Base-by-base conservation (phyloP, 2,329 filamentous ascomycete genomes). In the Akanthomyces lecanii region DNA sequence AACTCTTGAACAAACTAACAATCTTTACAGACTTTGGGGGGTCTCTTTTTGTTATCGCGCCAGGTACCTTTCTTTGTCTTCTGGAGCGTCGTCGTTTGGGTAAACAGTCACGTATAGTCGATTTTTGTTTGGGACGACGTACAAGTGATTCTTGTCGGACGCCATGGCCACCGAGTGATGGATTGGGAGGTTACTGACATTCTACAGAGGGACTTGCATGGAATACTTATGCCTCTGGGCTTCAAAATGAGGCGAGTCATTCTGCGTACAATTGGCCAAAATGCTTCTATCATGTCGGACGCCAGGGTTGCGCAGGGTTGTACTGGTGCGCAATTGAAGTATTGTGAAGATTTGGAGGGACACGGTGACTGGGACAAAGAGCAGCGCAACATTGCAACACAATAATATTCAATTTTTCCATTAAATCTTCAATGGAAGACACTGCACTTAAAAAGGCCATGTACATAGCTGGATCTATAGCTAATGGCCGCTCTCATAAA, bases 21-120 rank as follows among this genome's bases (percentile, higher is more conserved):
- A 38, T 25, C 10, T 33, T 42, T 23, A 18, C n/a, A 58, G 44
- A 48, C 21, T 38, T 3, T 21, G 42, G 6, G 8, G 33, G 33
- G 33, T 2, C 8, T 10, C 10, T 36, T 2, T 36, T 36, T 36
- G 3, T 5, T 38, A 4, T 3, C 3, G 25, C 18, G 10, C 8
- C 2, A 23, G 11, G 6, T 62, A 62, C 60, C 60, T 62, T 50
- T 62, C 42, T 33, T 50, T 51, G 28, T 62, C 52, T 4, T 62
- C 60, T 10, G 60, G 60, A 10, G 11, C 30, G 18, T 62, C 60
- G 12, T 62, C 60, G n/a, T 23, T 40, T 16, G 51, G 52, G 33
- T 56, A 62, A 23, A 62, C 51, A 44, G 60, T 55, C 40, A 62
- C 44, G 51, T 62, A 62, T 42, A 62, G 44, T 10, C 60, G 60